A percentile compares a stretch with the other conserved stretches of the same genome.
These are phyloP conservation scores for Ceratobasidium sp. DNA, from an alignment of 1,284 basidiomycete genomes.

Conservation along the genomic window DNA sequence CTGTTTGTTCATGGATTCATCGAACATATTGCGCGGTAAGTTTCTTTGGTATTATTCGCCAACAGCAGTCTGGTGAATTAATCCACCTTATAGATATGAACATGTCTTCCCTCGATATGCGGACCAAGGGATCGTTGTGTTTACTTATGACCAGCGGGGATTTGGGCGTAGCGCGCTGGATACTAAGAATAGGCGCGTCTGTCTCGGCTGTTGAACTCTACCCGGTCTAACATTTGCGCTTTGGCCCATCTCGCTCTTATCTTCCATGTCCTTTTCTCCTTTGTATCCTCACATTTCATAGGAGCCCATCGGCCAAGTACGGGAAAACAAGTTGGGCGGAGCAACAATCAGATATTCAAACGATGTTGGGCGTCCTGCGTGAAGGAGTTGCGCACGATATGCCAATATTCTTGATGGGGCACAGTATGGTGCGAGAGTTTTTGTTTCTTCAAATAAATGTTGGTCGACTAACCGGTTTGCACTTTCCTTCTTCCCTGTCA, in stretches of 20 bases:
- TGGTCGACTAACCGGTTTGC: slow-evolving; percentile 5
- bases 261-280: not conserved
- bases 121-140: slow-evolving; percentile 72
- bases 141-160: slow-evolving; percentile 88
- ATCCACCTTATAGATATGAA: slow-evolving; percentile 66
- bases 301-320: slow-evolving; percentile 58
- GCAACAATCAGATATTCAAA: slow-evolving; percentile 77
- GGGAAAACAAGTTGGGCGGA: slow-evolving; percentile 78
- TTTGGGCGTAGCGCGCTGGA: slow-evolving; percentile 84
- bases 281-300: not conserved
- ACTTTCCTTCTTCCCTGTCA: not conserved
- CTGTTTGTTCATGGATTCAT: slow-evolving; percentile 89
- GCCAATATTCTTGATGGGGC: slow-evolving; percentile 81
- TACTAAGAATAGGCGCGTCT: slow-evolving; percentile 64
- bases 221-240: not conserved
- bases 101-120: slow-evolving; percentile 72
- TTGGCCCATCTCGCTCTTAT: not conserved
- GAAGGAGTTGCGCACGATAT: slow-evolving; percentile 61
- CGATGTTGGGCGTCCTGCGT: slow-evolving; percentile 71
- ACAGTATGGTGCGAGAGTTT: slow-evolving; percentile 77
- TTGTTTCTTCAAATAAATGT: slow-evolving; percentile 14
- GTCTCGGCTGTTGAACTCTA: slow-evolving; percentile 53
- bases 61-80: not conserved
- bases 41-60: not conserved
- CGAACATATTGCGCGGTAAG: slow-evolving; percentile 47